Percentiles rank a stretch among this genome's conserved stretches.
These are phyloP conservation scores for Vaccinium darrowii DNA, from an alignment of 148 eudicot species.

Conservation along the genomic window DNA sequence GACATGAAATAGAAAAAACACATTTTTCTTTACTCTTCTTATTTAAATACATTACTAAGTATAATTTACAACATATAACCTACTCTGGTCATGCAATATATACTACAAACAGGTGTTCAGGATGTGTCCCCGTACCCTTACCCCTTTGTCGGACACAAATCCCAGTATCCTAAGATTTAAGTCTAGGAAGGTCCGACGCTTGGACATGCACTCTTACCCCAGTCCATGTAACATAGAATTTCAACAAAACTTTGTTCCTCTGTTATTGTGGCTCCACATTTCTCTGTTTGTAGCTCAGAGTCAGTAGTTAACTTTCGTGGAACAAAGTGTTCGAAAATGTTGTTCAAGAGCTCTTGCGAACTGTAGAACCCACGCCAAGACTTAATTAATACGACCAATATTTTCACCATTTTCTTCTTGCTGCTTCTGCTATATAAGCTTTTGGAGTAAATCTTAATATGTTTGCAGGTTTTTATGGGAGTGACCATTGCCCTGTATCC, in stretches of 20 bases:
- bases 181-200: too few species aligned
- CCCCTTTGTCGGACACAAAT: too few species aligned
- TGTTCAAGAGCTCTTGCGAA: background rate
- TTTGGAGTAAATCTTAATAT: slow-evolving; percentile 10
- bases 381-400: background rate
- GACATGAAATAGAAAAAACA: too few species aligned
- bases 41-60: too few species aligned
- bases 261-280: background rate
- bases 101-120: too few species aligned
- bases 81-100: too few species aligned
- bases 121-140: too few species aligned
- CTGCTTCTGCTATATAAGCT: background rate
- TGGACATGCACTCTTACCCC: too few species aligned
- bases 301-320: background rate
- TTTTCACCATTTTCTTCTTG: background rate
- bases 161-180: too few species aligned
- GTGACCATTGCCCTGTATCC: slow-evolving; percentile 95
- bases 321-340: background rate
- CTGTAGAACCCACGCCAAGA: background rate
- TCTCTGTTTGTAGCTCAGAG: background rate
- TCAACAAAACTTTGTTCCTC: background rate
- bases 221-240: too few species aligned
- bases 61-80: too few species aligned
- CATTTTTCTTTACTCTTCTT: too few species aligned
- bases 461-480: slow-evolving; percentile 82